Evolutionary conservation across 2,329 filamentous ascomycete species (phyloP).

Genomic region (Dactylellina cionopaga): DNA sequence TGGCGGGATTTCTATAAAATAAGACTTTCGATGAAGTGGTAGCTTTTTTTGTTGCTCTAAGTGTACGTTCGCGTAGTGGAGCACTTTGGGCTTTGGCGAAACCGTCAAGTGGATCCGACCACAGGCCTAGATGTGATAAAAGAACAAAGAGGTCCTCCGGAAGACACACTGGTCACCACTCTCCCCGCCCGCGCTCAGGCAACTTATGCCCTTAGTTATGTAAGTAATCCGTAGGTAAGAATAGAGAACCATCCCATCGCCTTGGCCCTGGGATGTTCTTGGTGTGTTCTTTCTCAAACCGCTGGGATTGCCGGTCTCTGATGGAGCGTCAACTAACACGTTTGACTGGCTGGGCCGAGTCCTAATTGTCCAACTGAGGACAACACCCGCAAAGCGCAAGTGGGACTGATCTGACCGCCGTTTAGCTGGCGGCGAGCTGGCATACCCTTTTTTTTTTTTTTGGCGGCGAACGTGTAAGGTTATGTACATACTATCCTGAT

Average conservation of each 20-base stretch:
- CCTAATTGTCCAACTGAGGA: slow-evolving; percentile 50
- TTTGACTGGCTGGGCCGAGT: slow-evolving; percentile 23
- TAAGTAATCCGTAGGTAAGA: no score
- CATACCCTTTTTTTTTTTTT: no score
- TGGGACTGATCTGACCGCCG: no score
- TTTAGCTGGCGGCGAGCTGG: no score
- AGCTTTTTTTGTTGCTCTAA: slow-evolving; percentile 6
- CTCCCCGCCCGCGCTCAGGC: slow-evolving; percentile 2
- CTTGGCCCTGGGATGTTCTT: slow-evolving; percentile 49
- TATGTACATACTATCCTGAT: no score
- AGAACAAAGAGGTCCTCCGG: slow-evolving; percentile 15
- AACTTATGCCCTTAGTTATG: no score
- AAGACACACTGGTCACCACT: slow-evolving; percentile 20
- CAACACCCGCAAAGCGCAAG: slow-evolving; percentile 36
- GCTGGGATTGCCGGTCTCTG: slow-evolving; percentile 32
- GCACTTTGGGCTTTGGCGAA: slow-evolving; percentile 15
- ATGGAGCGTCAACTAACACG: slow-evolving; percentile 31
- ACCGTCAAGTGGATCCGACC: slow-evolving; percentile 43
- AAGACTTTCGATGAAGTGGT: slow-evolving; percentile 34
- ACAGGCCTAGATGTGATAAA: slow-evolving; percentile 29
- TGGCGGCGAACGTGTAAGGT: no score
- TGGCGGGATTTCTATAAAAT: slow-evolving; percentile 47
- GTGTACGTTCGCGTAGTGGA: slow-evolving; percentile 28
- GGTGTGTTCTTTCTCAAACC: slow-evolving; percentile 27
- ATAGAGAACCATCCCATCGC: slow-evolving; percentile 42